Percentiles rank a stretch among this genome's conserved stretches.
These are phyloP conservation scores for Ganoderma lingzhi DNA, from an alignment of 1,284 basidiomycete species.

Conservation along the genomic window DNA sequence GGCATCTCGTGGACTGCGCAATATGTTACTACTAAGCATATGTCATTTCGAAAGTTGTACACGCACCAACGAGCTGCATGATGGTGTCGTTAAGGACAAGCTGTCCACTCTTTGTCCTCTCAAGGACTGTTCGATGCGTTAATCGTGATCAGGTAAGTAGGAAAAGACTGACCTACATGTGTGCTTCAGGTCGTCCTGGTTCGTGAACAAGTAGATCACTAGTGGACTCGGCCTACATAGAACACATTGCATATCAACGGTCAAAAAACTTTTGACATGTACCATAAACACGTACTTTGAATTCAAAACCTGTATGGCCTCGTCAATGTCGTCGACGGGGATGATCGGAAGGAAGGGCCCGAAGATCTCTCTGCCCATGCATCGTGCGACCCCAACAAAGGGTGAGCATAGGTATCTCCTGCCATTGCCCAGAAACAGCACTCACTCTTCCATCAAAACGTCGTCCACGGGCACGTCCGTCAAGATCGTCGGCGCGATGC, in stretches of 20 bases:
- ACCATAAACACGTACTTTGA: constrained; percentile 43
- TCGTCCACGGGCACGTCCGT: constrained; percentile 57
- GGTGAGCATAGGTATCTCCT: neutral
- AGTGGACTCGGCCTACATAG: constrained; percentile 56
- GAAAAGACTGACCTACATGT: constrained; percentile 44
- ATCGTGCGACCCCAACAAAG: neutral
- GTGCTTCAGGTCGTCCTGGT: constrained; percentile 48
- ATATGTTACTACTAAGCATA: neutral
- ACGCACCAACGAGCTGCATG: constrained; percentile 53
- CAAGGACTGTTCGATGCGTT: constrained; percentile 48
- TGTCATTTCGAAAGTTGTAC: neutral
- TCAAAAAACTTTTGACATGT: no score
- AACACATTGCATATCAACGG: neutral
- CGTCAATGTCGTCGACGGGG: constrained; percentile 59
- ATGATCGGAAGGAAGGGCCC: constrained; percentile 75
- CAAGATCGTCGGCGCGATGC: constrained; percentile 59
- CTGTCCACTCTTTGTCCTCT: constrained; percentile 57
- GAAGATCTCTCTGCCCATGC: constrained; percentile 62
- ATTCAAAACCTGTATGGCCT: constrained; percentile 60
- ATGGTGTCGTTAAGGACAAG: constrained; percentile 62
- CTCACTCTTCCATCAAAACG: constrained; percentile 60
- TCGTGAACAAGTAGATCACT: constrained; percentile 58
- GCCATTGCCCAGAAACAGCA: constrained; percentile 2
- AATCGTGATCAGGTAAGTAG: constrained; percentile 23
- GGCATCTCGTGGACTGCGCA: constrained; percentile 50